These are phyloP conservation scores for Chrysanthemum lavandulifolium DNA, from an alignment of 129 eudicot species.

Conservation along the genomic window DNA sequence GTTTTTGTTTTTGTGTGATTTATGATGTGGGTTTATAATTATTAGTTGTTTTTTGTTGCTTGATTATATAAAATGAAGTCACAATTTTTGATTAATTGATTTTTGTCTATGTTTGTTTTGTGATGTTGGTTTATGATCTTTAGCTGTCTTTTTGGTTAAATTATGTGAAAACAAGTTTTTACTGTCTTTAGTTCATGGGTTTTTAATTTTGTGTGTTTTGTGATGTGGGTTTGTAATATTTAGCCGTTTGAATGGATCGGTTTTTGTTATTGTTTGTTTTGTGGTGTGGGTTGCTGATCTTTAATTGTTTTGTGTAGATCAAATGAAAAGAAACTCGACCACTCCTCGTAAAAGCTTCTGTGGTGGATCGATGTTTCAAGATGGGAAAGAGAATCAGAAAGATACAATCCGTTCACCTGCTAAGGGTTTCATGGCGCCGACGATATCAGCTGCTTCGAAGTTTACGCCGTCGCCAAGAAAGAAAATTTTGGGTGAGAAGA, in stretches of 20 bases:
- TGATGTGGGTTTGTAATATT: not conserved
- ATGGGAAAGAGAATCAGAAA: constrained; percentile 72
- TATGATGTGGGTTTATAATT: not conserved
- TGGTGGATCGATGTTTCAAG: constrained; percentile 31
- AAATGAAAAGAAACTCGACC: constrained; percentile 31
- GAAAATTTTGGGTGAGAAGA: constrained; percentile 63
- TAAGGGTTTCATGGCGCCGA: constrained; percentile 71
- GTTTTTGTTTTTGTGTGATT: not conserved
- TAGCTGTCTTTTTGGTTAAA: not conserved
- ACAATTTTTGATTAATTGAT: no score
- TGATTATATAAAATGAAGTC: no score
- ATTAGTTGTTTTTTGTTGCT: not conserved
- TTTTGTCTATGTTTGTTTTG: no score
- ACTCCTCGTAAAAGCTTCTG: constrained; percentile 34
- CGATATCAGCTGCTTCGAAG: constrained; percentile 77
- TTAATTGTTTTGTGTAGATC: constrained; percentile 30
- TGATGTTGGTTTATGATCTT: not conserved
- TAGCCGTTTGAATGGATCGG: not conserved
- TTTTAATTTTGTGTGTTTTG: not conserved
- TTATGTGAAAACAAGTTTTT: no score
- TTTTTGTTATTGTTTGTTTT: not conserved
- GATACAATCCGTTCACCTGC: constrained; percentile 39
- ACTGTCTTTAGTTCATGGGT: not conserved
- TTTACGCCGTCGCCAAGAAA: constrained; percentile 74
- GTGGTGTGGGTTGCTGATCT: not conserved